Base-by-base conservation (phyloP, 371 early-diverging fungal genomes). In the Mortierella sp. region DNA sequence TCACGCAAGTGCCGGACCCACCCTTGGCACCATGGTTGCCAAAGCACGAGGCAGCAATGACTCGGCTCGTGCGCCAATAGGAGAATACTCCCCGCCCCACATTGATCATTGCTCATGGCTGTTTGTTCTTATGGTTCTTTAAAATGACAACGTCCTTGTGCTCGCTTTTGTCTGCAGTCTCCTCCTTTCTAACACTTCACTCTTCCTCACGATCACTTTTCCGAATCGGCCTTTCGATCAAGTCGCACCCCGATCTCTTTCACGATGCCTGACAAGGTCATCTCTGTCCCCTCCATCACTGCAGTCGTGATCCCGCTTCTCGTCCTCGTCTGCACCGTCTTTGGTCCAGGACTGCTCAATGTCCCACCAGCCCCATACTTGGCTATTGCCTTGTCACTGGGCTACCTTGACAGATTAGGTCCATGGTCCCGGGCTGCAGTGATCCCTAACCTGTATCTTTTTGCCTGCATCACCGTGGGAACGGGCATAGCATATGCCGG, bases 301-400 rank as follows among this genome's bases (percentile, higher is more conserved):
- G 51, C 69, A 5, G 50, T 68, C 12, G 49, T 74, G 18, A 27
- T 61, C 14, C 76, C 76, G 18, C 54, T 68, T 14, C n/a, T 68
- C 0, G 76, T 74, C 26, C 61, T 74, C 12, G 52, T 64, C 42
- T 60, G 60, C 45, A 68, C 76, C 9, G 51, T 68, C 56, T 74
- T 74, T 54, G 76, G 76, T 1, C 58, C 76, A 3, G 76, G 76
- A 27, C 38, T 74, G 19, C 64, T 74, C 6, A 63, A 74, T 47
- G 50, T 64, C 6, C 14, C 62, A 0, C 58, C 64, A 10, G 42
- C 68, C 2, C 76, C 76, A 1, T 74, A 74, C 23, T 27, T 74
- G 14, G 50, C 53, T 18, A 59, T 74, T n/a, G 69, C 76, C n/a
- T n/a, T 74, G 56, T 60, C 69, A 2, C 58, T 74, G 1, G 66